Base-by-base conservation (phyloP, 164 flowering plant species). In the Annona squamosa region DNA sequence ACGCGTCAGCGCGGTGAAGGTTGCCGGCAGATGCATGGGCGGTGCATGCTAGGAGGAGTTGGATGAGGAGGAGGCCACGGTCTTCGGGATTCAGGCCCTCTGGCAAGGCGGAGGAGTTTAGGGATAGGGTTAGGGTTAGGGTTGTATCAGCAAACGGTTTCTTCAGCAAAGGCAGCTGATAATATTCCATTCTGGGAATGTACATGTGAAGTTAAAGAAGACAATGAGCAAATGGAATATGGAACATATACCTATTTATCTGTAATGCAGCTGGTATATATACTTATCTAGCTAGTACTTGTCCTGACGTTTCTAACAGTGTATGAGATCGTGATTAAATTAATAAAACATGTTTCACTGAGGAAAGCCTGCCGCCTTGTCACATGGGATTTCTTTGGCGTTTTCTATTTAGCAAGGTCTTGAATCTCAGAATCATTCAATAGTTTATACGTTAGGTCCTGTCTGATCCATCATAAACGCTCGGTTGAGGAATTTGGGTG, bases 11-110 rank as follows among this genome's bases (percentile, higher is more conserved):
- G 0, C 63, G 77, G 62, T 81, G 79, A 64, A 84, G 77, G 71
- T 82, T 84, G 42, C 86, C 83, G 48, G 86, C 74, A 10, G 84
- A 76, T 0, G 74, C 77, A 44, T 85, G 85, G 42, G 74, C 74
- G 37, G 85, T 85, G 16, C 85, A 84, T 1, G 74, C 73, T 4
- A 84, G 76, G 48, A 85, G 74, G 48, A 81, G 78, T 5, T 84
- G 81, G 72, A 85, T 84, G 10, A 85, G 73, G 61, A 65, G 70
- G 3, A 85, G 19, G 17, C 88, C 77, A 57, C 77, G 70, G 47
- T 85, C 85, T 69, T 82, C 84, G 1, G 86, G 77, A 61, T 84
- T 81, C 12, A 70, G 2, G 76, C 69, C 48, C 42, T 79, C 70
- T 12, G 65, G 65, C 67, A 13, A 67, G 0, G 79, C 16, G 59